Percentiles rank a stretch among this genome's conserved stretches.
phyloP scores from a whole-genome alignment of 108 stramenopile species.

The Fragilariopsis cylindrus region DNA sequence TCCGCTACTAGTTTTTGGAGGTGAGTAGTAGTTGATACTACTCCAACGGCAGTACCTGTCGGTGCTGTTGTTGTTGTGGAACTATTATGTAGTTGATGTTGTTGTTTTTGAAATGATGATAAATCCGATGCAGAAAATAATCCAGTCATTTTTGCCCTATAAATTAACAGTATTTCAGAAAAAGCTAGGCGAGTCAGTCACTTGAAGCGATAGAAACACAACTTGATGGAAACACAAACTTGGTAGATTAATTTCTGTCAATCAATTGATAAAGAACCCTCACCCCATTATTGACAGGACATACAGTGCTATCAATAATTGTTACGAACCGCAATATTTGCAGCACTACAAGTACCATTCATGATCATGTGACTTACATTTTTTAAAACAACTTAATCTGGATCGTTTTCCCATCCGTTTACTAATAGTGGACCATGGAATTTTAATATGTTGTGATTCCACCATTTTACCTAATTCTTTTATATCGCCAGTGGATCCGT shows the following conservation, averaged over 20 bases:
- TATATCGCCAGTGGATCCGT: conserved; percentile 42
- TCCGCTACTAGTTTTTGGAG: no score
- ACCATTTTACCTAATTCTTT: conserved; percentile 60
- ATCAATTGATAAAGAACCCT: no score
- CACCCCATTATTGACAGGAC: no score
- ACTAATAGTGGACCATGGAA: conserved; percentile 67
- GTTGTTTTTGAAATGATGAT: neutral
- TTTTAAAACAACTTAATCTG: conserved; percentile 68
- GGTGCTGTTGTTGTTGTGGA: neutral
- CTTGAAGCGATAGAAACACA: no score
- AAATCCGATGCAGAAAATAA: conserved; percentile 28
- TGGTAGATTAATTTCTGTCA: no score
- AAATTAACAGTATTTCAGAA: no score
- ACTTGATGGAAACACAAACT: no score
- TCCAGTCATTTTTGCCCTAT: conserved; percentile 25
- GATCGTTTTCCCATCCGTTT: conserved; percentile 73
- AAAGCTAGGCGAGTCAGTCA: no score
- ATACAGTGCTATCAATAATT: no score
- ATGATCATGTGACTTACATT: conserved; percentile 11
- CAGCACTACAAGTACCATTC: no score
- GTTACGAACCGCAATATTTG: no score
- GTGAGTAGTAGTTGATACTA: neutral
- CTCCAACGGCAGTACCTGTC: neutral
- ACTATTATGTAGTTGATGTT: no score
- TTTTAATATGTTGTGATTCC: conserved; percentile 45